A percentile compares a stretch with the other conserved stretches of the same genome.
Evolutionary conservation across 805 yeast species (phyloP).

Genomic region (Candida tammaniensis): DNA sequence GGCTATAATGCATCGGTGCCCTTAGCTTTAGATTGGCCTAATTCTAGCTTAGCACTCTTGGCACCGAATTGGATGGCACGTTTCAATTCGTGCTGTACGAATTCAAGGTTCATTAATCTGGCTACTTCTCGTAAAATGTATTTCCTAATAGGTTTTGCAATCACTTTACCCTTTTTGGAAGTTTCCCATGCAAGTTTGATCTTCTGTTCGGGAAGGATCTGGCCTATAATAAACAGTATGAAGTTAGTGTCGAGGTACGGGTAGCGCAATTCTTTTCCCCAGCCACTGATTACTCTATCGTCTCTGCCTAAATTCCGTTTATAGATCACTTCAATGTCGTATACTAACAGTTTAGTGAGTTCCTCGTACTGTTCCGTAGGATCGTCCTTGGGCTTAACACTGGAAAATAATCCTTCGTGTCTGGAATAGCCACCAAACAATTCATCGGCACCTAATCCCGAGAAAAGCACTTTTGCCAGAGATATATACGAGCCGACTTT

Average conservation of each 20-base stretch:
- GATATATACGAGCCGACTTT: constrained; percentile 38
- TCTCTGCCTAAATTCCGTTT: constrained; percentile 85
- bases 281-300: constrained; percentile 78
- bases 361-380: constrained; percentile 27
- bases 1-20: constrained; percentile 62
- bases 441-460: constrained; percentile 98
- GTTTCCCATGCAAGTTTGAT: constrained; percentile 31
- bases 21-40: constrained; percentile 68
- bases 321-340: constrained; percentile 73
- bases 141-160: constrained; percentile 40
- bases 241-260: constrained; percentile 75
- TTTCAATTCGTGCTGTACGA: constrained; percentile 73
- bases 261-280: constrained; percentile 89
- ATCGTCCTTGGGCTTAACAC: constrained; percentile 14
- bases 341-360: constrained; percentile 57
- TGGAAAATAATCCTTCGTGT: constrained; percentile 55
- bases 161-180: constrained; percentile 23
- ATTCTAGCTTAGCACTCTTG: constrained; percentile 87
- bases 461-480: constrained; percentile 66
- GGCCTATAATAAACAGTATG: constrained; percentile 44
- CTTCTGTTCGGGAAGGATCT: constrained; percentile 49
- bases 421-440: constrained; percentile 94
- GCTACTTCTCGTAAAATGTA: constrained; percentile 65
- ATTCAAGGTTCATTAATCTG: constrained; percentile 34
- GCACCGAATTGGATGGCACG: constrained; percentile 98